These are phyloP conservation scores for Ogataea methylovora DNA, from an alignment of 805 yeast genomes.

Conservation along the genomic window DNA sequence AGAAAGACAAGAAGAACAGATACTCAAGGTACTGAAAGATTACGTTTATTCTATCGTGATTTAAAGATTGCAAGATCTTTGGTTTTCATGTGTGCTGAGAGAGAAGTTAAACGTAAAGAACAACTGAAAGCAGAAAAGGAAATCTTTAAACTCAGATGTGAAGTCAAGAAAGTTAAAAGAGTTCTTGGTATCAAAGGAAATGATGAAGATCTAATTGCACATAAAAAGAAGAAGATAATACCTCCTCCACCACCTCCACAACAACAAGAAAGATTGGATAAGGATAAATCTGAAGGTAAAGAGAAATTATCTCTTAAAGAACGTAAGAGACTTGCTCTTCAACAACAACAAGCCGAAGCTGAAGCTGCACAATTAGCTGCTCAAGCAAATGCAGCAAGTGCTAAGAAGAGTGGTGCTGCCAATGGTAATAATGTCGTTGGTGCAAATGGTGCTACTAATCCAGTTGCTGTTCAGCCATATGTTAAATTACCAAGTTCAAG, in stretches of 20 bases:
- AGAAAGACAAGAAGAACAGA: slow-evolving; percentile 96
- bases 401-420: slow-evolving; percentile 9
- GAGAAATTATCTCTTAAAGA: too few relatives aligned
- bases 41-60: slow-evolving; percentile 67
- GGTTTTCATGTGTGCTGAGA: slow-evolving; percentile 59
- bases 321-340: too few relatives aligned
- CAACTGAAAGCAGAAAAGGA: slow-evolving; percentile 54
- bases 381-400: slow-evolving; percentile 2
- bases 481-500: slow-evolving; percentile 84
- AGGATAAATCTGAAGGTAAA: too few relatives aligned
- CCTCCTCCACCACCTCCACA: slow-evolving; percentile 10
- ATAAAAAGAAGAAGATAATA: slow-evolving; percentile 54
- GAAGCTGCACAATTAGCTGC: slow-evolving; percentile 3
- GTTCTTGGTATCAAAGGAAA: slow-evolving; percentile 71
- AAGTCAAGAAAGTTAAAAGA: slow-evolving; percentile 69
- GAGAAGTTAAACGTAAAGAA: slow-evolving; percentile 62
- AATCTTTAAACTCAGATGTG: slow-evolving; percentile 66
- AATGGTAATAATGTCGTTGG: slow-evolving; percentile 5
- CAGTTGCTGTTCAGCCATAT: slow-evolving; percentile 61
- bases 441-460: slow-evolving; percentile 9
- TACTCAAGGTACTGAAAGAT: slow-evolving; percentile 77
- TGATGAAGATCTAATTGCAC: slow-evolving; percentile 75
- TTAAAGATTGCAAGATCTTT: slow-evolving; percentile 69
- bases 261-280: background rate
- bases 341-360: slow-evolving; percentile 9